Base-by-base conservation (phyloP, 805 yeast genomes). In the Teunomyces lycoperdinae region DNA sequence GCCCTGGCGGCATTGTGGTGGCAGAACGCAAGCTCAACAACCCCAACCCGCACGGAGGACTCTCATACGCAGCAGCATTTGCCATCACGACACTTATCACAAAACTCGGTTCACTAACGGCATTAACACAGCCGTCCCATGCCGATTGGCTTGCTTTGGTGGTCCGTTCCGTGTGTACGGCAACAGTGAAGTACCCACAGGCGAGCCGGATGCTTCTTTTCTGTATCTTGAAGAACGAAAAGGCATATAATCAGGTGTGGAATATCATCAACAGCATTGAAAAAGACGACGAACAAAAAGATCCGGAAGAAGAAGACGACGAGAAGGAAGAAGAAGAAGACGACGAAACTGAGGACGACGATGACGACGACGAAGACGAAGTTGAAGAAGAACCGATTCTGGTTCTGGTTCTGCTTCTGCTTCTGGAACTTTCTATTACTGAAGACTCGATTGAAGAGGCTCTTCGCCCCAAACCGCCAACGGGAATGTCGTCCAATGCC, bases 401-500 rank as follows among this genome's bases (percentile, higher is more conserved):
- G 24, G 6, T 5, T 20, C 24, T 20, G 24, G 6, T 20, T 5
- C 24, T n/a, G 54, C 46, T 35, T 31, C 38, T 14, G 20, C n/a
- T 10, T 24, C 20, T 38, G 11, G 41, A 38, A 20, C 24, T 20
- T 20, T 20, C 6, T 20, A 10, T 33, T 6, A 33, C 9, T 2
- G 30, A 32, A n/a, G 44, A 14, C 13, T 20, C 60, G n/a, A 67
- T 70, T 32, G 74, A 71, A 32, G 64, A 58, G 31, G 69, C 74
- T 4, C 60, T 80, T 43, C 62, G 79, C 46, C 82, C 87, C 5
- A 68, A 61, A 24, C 75, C 73, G 9, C 85, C 85, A 4, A 62
- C 73, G 1, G 88, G 89, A 3, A 81, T 84, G 87, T 79, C 87
- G 0, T 56, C 59, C 13, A 77, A 71, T 43, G 82, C 85, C 1